Base-by-base conservation (phyloP, 495 filamentous ascomycete genomes). In the Talaromyces stipitatus region DNA sequence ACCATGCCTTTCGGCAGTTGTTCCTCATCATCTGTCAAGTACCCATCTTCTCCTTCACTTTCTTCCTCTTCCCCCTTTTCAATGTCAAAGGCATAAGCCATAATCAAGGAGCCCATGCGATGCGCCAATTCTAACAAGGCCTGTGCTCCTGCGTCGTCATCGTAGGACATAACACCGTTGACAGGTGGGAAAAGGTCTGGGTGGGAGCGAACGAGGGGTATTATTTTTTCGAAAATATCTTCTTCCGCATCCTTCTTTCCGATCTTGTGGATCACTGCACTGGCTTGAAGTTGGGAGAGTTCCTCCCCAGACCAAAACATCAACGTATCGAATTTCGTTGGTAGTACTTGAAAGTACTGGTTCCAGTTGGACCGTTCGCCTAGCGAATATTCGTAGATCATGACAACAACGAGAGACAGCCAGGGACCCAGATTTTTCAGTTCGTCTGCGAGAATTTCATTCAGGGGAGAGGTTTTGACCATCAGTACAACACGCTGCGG, bases 21-120 rank as follows among this genome's bases (percentile, higher is more conserved):
- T 23, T 84, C 80, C 9, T 85, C 85, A 24, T 86, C 87, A 57
- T 87, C 83, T 16, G 86, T 86, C 57, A 85, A 80, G 45, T 88
- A 84, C 24, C 74, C 77, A 10, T 70, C 75, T 23, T 75, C 72
- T 5, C 82, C 80, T 0, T 84, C 79, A 10, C 73, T 76, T 0
- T 78, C 73, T 23, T 82, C 78, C 2, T 79, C 72, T 9, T 81
- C 75, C 1, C 79, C 71, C 36, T 75, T 73, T 60, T 84, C 83
- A 28, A 97, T 78, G 59, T 96, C 92, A 62, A 97, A 97, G 2
- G 90, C 91, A 67, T 97, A 97, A 4, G 90, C 87, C 91, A 97
- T 96, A 43, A 96, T 94, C 14, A 86, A 79, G 12, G 86, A 90
- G 0, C 87, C 92, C 82, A 96, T 88, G 9, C 79, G 77, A 68